These are phyloP conservation scores for Hypocreales sp. DNA, from an alignment of 2,329 filamentous ascomycete genomes.

Conservation along the genomic window DNA sequence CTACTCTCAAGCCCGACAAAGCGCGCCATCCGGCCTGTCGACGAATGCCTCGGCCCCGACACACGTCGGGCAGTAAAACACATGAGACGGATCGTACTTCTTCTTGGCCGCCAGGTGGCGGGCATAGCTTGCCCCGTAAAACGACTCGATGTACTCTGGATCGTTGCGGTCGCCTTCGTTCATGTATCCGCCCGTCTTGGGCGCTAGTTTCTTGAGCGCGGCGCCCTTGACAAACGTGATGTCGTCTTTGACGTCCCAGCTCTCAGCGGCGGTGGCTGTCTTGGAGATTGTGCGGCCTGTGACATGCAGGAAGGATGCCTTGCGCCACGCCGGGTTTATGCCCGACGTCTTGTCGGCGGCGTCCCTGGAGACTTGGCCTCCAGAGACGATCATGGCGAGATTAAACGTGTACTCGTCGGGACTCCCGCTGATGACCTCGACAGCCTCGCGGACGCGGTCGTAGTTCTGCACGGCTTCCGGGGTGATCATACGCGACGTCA, in stretches of 20 bases:
- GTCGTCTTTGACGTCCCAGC: conserved; percentile 9
- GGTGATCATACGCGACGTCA: conserved; percentile 14
- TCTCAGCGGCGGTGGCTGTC: conserved; percentile 5
- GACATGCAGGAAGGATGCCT: conserved; percentile 7
- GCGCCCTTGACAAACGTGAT: conserved; percentile 13
- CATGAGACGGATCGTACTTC: conserved; percentile 14
- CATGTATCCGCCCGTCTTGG: conserved; percentile 24
- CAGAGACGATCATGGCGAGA: conserved; percentile 9
- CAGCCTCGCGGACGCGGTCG: conserved; percentile 7
- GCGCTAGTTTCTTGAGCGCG: conserved; percentile 18
- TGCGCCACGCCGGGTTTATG: conserved; percentile 13
- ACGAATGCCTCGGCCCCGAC: conserved; percentile 19
- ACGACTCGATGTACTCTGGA: conserved; percentile 14
- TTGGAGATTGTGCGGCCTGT: conserved; percentile 7
- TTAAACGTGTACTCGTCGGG: conserved; percentile 6
- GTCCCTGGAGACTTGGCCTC: conserved; percentile 14
- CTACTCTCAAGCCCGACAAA: no score
- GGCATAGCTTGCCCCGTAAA: conserved; percentile 18
- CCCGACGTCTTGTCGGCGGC: conserved; percentile 10
- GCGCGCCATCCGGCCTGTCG: conserved; percentile 8
- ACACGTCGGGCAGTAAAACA: conserved; percentile 22
- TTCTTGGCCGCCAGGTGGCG: conserved; percentile 16
- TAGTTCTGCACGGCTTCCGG: conserved; percentile 7
- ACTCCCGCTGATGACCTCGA: conserved; percentile 11
- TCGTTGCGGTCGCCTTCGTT: conserved; percentile 24